phyloP scores from a whole-genome alignment of 148 eudicot genomes.

The Linanthus parryae region DNA sequence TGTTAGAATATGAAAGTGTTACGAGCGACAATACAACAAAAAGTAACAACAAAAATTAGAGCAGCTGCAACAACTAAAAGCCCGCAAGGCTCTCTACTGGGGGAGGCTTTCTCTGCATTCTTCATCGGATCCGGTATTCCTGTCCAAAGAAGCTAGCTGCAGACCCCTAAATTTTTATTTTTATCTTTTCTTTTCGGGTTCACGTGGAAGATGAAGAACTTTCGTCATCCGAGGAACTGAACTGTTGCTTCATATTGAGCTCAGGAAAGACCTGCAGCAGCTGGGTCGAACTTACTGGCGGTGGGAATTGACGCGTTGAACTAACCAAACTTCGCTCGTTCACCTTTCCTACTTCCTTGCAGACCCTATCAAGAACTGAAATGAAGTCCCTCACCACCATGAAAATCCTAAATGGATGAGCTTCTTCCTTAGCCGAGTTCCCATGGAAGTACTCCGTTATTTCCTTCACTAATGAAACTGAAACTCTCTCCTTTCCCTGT shows the following conservation, averaged over 20 bases:
- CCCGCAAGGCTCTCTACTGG: no score
- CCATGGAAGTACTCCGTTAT: slow-evolving; percentile 84
- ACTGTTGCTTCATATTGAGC: slow-evolving; percentile 16
- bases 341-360: slow-evolving; percentile 80
- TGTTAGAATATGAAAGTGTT: no score
- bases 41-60: no score
- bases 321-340: slow-evolving; percentile 60
- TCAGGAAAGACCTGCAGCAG: slow-evolving; percentile 44
- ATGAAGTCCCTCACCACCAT: slow-evolving; percentile 85
- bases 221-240: slow-evolving; percentile 27
- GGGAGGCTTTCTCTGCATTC: no score
- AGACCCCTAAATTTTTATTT: no score
- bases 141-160: no score
- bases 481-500: slow-evolving; percentile 38
- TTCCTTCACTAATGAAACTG: slow-evolving; percentile 61
- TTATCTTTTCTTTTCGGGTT: no score
- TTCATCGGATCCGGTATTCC: no score
- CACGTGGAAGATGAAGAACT: no score
- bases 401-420: slow-evolving; percentile 64
- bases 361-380: slow-evolving; percentile 62
- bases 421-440: slow-evolving; percentile 56
- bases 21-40: no score
- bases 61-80: no score
- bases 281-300: slow-evolving; percentile 28
- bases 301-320: slow-evolving; percentile 24